Conservation (phyloP, 768 basidiomycete species). For the Lactarius sanguifluus region DNA sequence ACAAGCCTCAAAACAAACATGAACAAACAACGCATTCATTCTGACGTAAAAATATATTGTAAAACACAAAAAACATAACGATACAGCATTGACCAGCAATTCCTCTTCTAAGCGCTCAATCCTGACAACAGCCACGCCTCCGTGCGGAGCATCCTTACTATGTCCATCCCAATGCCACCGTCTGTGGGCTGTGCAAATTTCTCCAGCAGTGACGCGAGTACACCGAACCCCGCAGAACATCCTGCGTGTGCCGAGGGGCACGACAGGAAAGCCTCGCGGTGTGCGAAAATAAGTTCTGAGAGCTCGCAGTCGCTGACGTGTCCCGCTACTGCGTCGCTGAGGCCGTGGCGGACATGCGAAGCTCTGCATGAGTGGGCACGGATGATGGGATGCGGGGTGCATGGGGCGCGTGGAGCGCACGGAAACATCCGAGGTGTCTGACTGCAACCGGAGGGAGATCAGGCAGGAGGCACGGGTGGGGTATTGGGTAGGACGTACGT, state of each 20-base stretch:
- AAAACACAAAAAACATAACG: background rate
- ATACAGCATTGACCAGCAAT: slow-evolving; percentile 5
- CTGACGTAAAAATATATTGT: background rate
- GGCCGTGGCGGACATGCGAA: slow-evolving; percentile 14
- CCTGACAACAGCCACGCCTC: slow-evolving; percentile 26
- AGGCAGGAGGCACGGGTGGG: background rate
- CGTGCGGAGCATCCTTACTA: slow-evolving; percentile 19
- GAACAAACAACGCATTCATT: background rate
- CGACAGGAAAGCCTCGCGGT: slow-evolving; percentile 24
- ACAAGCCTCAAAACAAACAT: slow-evolving; percentile 24
- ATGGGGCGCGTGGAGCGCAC: background rate
- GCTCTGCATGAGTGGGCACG: slow-evolving; percentile 21
- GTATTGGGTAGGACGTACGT: slow-evolving; percentile 9
- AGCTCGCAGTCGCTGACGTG: slow-evolving; percentile 17
- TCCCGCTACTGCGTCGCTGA: background rate
- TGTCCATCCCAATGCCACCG: slow-evolving; percentile 14
- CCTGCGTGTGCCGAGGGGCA: slow-evolving; percentile 21
- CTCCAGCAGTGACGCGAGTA: slow-evolving; percentile 20
- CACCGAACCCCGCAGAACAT: slow-evolving; percentile 18
- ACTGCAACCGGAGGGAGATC: background rate
- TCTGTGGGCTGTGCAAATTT: background rate
- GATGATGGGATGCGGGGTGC: slow-evolving; percentile 1
- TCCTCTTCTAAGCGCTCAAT: slow-evolving; percentile 1
- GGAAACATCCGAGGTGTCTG: slow-evolving; percentile 15
- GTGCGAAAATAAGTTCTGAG: slow-evolving; percentile 21